Evolutionary conservation across 1,284 basidiomycete species (phyloP).

Genomic region (Leccinum cinnamomeum): DNA sequence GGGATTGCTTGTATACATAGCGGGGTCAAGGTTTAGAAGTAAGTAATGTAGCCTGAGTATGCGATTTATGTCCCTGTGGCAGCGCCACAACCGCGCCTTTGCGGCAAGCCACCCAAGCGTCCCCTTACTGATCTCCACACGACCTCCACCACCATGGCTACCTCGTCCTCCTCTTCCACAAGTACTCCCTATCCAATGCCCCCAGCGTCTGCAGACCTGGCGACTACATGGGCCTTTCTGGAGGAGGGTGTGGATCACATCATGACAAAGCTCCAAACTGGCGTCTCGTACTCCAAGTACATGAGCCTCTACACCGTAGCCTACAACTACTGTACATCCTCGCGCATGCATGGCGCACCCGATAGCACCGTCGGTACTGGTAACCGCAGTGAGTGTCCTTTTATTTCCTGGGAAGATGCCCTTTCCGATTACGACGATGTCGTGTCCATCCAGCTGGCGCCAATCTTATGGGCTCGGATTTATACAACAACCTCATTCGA

Average conservation of each 20-base stretch:
- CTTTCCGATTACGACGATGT: slow-evolving; percentile 22
- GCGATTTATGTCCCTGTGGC: background rate
- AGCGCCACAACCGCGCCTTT: slow-evolving; percentile 35
- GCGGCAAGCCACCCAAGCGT: slow-evolving; percentile 12
- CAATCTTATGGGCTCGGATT: slow-evolving; percentile 92
- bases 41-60: background rate
- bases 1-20: slow-evolving; percentile 86
- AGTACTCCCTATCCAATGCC: slow-evolving; percentile 48
- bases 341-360: slow-evolving; percentile 71
- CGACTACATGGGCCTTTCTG: slow-evolving; percentile 88
- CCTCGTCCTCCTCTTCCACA: slow-evolving; percentile 18
- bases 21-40: slow-evolving; percentile 70
- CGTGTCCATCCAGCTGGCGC: slow-evolving; percentile 67
- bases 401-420: slow-evolving; percentile 20
- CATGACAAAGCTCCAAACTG: slow-evolving; percentile 86
- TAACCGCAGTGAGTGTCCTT: slow-evolving; percentile 56
- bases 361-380: slow-evolving; percentile 46
- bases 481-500: slow-evolving; percentile 86
- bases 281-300: slow-evolving; percentile 91
- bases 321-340: slow-evolving; percentile 96
- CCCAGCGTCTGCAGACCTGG: slow-evolving; percentile 63
- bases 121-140: slow-evolving; percentile 21
- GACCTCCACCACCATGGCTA: slow-evolving; percentile 35
- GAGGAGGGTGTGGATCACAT: slow-evolving; percentile 90
- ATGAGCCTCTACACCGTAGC: slow-evolving; percentile 92